Conservation (phyloP, 1,284 basidiomycete genomes). For the Papiliotrema fonsecae region DNA sequence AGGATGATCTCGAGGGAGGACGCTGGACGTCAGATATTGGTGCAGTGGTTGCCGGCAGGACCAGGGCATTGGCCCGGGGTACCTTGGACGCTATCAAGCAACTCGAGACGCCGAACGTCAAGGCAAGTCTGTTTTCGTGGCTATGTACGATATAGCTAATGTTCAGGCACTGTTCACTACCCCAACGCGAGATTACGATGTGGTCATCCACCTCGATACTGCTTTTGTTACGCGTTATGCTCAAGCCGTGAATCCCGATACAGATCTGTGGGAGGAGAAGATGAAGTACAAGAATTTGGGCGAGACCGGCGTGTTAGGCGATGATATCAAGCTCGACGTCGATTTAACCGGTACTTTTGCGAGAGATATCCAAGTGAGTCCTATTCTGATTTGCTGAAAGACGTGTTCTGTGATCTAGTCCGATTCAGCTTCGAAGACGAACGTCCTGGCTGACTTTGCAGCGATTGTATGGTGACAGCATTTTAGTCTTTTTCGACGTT, state of each 20-base stretch:
- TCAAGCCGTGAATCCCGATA: slow-evolving; percentile 52
- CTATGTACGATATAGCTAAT: slow-evolving; percentile 13
- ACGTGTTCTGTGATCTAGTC: slow-evolving; percentile 4
- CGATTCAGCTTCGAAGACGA: too few relatives aligned
- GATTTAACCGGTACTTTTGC: slow-evolving; percentile 72
- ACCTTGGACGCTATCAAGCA: slow-evolving; percentile 47
- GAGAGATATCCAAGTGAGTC: slow-evolving; percentile 63
- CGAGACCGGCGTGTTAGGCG: slow-evolving; percentile 13
- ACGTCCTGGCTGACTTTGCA: slow-evolving; percentile 41
- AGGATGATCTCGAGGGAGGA: slow-evolving; percentile 66
- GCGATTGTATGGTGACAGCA: slow-evolving; percentile 70
- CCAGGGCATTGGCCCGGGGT: slow-evolving; percentile 67
- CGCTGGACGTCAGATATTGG: slow-evolving; percentile 69
- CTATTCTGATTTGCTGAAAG: background rate
- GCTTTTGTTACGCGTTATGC: slow-evolving; percentile 64
- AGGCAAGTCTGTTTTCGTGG: slow-evolving; percentile 21
- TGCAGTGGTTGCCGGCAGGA: slow-evolving; percentile 63
- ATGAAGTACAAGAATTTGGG: slow-evolving; percentile 29
- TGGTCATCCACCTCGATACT: slow-evolving; percentile 71
- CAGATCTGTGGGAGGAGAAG: slow-evolving; percentile 33
- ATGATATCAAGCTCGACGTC: slow-evolving; percentile 60
- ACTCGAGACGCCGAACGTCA: slow-evolving; percentile 26
- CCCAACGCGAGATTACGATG: slow-evolving; percentile 77
- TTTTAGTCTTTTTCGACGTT: slow-evolving; percentile 79
- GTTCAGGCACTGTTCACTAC: slow-evolving; percentile 73